These are phyloP conservation scores for Jamesozyma gamospora DNA, from an alignment of 805 yeast species.

Conservation along the genomic window DNA sequence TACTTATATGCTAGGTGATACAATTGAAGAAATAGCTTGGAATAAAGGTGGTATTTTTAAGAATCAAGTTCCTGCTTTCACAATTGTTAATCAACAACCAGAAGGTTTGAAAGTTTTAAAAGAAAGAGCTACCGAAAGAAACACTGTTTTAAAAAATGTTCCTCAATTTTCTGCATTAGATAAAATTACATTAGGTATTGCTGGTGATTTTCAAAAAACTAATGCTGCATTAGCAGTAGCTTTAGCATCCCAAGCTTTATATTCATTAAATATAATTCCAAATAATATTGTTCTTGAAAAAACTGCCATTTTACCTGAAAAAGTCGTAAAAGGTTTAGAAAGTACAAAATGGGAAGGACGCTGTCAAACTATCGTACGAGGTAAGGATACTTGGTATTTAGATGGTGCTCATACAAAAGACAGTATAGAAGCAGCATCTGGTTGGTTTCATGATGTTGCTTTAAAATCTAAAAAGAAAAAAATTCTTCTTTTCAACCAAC, in stretches of 20 bases:
- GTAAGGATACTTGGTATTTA: constrained; percentile 57
- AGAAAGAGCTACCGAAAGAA: constrained; percentile 60
- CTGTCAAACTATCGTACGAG: constrained; percentile 57
- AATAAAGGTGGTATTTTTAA: constrained; percentile 93
- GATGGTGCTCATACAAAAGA: constrained; percentile 97
- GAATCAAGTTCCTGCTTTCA: constrained; percentile 50
- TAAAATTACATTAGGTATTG: constrained; percentile 50
- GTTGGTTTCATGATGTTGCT: constrained; percentile 51
- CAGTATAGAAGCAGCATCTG: constrained; percentile 69
- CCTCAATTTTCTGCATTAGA: constrained; percentile 32
- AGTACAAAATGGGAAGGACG: constrained; percentile 89
- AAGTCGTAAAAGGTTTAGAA: constrained; percentile 50
- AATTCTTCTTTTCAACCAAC: constrained; percentile 84
- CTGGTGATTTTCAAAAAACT: constrained; percentile 72
- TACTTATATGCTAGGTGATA: constrained; percentile 73
- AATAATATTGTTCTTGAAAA: constrained; percentile 11
- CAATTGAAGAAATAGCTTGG: constrained; percentile 88
- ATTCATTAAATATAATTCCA: constrained; percentile 35
- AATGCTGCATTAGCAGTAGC: constrained; percentile 86
- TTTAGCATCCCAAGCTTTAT: constrained; percentile 53
- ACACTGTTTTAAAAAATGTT: constrained; percentile 43
- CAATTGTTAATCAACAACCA: constrained; percentile 49
- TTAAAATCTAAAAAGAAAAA: constrained; percentile 15
- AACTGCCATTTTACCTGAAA: constrained; percentile 33
- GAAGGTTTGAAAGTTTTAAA: constrained; percentile 46